Evolutionary conservation across 2,329 filamentous ascomycete genomes (phyloP), one percentile per base, ranked within the genome.

Genomic region (Botryotinia calthae): DNA sequence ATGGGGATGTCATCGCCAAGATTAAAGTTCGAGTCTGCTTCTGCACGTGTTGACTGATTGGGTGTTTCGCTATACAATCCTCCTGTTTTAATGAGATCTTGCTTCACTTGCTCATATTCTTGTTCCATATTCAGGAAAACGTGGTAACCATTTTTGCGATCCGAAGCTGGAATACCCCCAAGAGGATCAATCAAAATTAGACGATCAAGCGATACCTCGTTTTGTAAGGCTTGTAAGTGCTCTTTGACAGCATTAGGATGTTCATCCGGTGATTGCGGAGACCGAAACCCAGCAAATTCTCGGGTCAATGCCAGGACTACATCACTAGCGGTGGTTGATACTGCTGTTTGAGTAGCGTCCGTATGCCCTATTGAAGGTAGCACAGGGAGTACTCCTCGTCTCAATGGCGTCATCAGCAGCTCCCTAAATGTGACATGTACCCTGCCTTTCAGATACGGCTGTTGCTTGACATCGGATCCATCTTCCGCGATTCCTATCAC

Each of bases 121-220:
- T 98, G 94, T 79, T 97, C 92, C 72, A 99, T 86, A 78, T 99
- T 99, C 80, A 99, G 88, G 80, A 98, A 98, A 12, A 96, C 88
- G 80, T 96, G 92, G 2, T 92, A 87, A 68, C 86, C 88, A 82
- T 91, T 83, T 62, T 87, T 84, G 76, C 87, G 81, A 80, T 86
- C 83, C 78, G 86, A 81, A 73, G 93, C 86, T 0, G 96, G 96
- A 63, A 95, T 94, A 0, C 94, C 95, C 4, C 96, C 96, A 0
- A 94, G 83, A 0, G 93, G 90, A 81, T 99, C 96, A 10, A 99
- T 86, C 42, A 99, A 85, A 75, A 99, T 97, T 59, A 99, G 86
- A 51, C 95, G 88, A 80, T 98, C 95, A 9, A 99, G 83, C 0
- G 88, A 87, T 0, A 91, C 87, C 74, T 89, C 82, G 44, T 86